A percentile compares a stretch with the other conserved stretches of the same genome.
phyloP scores from a whole-genome alignment of 768 basidiomycete genomes.

The Leccinum sublutescens region DNA sequence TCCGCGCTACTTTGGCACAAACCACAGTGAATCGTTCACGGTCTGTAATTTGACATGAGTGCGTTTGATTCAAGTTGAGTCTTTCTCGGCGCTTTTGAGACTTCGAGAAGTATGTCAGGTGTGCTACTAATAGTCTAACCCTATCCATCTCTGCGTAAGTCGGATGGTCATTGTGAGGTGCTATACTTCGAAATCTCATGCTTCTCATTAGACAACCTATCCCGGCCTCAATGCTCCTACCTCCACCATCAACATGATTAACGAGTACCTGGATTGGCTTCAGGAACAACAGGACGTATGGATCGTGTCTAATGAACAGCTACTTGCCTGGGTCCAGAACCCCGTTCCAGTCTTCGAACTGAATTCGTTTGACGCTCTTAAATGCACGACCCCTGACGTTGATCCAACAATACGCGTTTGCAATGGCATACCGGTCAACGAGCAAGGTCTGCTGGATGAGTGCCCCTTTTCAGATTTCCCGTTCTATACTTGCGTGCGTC shows the following conservation, averaged over 20 bases:
- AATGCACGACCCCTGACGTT: not conserved
- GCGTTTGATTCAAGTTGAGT: conserved; percentile 20
- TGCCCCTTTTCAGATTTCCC: not conserved
- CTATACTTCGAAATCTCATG: not conserved
- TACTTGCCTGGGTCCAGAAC: not conserved
- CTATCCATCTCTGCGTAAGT: not conserved
- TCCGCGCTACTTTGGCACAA: conserved; percentile 37
- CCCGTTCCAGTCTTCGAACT: not conserved
- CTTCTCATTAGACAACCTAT: not conserved
- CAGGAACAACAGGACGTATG: not conserved
- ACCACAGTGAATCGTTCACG: conserved; percentile 20
- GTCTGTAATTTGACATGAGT: conserved; percentile 36
- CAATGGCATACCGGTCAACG: not conserved
- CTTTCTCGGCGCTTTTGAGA: not conserved
- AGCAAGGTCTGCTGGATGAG: not conserved
- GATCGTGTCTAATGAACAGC: conserved; percentile 3
- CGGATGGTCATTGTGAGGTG: not conserved
- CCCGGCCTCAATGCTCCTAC: not conserved
- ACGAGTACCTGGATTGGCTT: not conserved
- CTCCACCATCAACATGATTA: not conserved
- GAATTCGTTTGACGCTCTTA: not conserved
- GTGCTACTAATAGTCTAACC: not conserved
- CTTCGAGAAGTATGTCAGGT: not conserved
- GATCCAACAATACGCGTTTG: not conserved
- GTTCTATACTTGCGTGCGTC: not conserved